Percentiles rank a stretch among this genome's conserved stretches.
Evolutionary conservation across 306 rosid genomes (phyloP).

Genomic region (Vigna radiata): DNA sequence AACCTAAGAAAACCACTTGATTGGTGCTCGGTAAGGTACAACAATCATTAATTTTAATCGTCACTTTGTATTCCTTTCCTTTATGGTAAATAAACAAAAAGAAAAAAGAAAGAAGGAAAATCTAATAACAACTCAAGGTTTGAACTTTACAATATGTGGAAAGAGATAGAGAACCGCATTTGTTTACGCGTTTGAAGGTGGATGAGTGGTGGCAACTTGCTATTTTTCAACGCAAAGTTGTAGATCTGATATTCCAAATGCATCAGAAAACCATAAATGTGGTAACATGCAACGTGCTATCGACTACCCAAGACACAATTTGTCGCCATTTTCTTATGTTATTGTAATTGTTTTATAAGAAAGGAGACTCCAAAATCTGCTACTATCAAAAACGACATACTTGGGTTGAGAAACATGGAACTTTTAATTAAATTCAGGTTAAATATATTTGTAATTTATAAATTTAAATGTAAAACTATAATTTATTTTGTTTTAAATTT

Average conservation of each 20-base stretch:
- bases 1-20: no score
- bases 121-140: neutral
- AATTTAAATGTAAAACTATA: no score
- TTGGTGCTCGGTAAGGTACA: no score
- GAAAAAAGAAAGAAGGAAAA: neutral
- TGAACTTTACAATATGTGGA: conserved; percentile 28
- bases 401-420: conserved; percentile 14
- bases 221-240: conserved; percentile 18
- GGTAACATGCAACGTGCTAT: conserved; percentile 35
- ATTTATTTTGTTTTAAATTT: no score
- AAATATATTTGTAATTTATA: no score
- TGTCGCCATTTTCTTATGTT: neutral
- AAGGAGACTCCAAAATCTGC: neutral
- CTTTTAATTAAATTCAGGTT: conserved; percentile 7
- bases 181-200: neutral
- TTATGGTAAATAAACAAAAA: neutral
- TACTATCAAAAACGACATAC: neutral
- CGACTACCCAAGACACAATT: conserved; percentile 8
- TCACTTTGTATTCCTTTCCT: conserved; percentile 22
- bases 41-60: no score
- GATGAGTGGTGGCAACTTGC: neutral
- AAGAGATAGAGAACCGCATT: neutral
- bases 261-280: conserved; percentile 38
- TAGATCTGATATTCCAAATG: conserved; percentile 12
- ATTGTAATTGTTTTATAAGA: neutral